Evolutionary conservation across 495 filamentous ascomycete genomes (phyloP).

Genomic region (Xylaria flabelliformis): DNA sequence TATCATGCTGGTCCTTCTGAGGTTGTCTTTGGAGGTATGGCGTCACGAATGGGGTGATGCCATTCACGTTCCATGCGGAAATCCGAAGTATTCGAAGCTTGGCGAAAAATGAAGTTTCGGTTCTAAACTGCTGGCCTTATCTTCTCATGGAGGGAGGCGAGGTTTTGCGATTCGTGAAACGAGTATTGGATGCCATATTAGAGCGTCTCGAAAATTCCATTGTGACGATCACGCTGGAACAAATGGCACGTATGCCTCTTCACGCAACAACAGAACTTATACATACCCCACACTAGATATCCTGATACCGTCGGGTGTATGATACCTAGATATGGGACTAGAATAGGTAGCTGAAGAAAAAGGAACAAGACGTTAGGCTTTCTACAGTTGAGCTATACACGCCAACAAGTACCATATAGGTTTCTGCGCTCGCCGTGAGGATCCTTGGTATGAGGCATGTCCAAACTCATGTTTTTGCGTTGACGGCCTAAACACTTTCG

Average conservation of each 20-base stretch:
- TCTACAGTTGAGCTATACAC: neutral
- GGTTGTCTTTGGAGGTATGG: neutral
- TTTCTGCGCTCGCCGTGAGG: neutral
- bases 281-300: no score
- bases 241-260: no score
- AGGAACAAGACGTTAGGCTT: neutral
- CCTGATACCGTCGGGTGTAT: neutral
- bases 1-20: neutral
- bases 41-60: neutral
- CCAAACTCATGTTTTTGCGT: no score
- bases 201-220: neutral
- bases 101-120: neutral
- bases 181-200: neutral
- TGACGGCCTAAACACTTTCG: no score
- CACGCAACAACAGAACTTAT: no score
- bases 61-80: slow-evolving; percentile 1
- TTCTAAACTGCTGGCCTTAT: neutral
- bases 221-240: no score
- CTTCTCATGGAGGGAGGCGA: slow-evolving; percentile 7
- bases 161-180: neutral
- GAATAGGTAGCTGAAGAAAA: neutral
- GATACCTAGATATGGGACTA: neutral
- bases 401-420: neutral
- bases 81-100: neutral
- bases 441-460: no score